These are phyloP conservation scores for Claviceps capensis DNA, from an alignment of 2,329 filamentous ascomycete genomes.

Conservation along the genomic window DNA sequence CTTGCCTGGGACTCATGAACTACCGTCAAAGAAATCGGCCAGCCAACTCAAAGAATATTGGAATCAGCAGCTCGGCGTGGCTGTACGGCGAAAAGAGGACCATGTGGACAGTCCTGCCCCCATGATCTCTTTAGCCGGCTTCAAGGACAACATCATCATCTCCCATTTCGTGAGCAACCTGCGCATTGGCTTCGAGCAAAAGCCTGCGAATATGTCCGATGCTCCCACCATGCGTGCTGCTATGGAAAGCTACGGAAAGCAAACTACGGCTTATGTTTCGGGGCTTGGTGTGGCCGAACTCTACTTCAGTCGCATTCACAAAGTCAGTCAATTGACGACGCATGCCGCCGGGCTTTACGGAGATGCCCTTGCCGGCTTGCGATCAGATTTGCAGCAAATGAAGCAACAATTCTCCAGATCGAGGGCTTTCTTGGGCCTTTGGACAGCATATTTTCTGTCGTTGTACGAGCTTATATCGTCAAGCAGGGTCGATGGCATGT, in stretches of 20 bases:
- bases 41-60: slow-evolving; percentile 4
- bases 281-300: slow-evolving; percentile 6
- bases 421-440: slow-evolving; percentile 7
- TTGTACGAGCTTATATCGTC: slow-evolving; percentile 7
- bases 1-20: slow-evolving; percentile 3
- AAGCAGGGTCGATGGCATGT: not conserved
- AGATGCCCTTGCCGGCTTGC: not conserved
- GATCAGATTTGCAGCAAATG: slow-evolving; percentile 5
- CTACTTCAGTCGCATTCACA: slow-evolving; percentile 6
- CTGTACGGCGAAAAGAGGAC: not conserved
- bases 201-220: slow-evolving; percentile 1
- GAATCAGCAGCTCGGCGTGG: slow-evolving; percentile 1
- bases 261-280: slow-evolving; percentile 5
- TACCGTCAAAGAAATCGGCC: slow-evolving; percentile 5
- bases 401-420: not conserved
- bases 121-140: slow-evolving; percentile 1
- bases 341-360: slow-evolving; percentile 6
- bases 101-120: not conserved
- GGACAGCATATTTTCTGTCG: slow-evolving; percentile 6
- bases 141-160: slow-evolving; percentile 7
- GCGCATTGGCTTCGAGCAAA: slow-evolving; percentile 4
- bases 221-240: slow-evolving; percentile 6
- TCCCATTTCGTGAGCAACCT: slow-evolving; percentile 5
- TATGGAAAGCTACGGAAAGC: slow-evolving; percentile 3
- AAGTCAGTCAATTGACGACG: slow-evolving; percentile 1